These are phyloP conservation scores for Monosporascus sp. DNA, from an alignment of 2,329 filamentous ascomycete species.

Conservation along the genomic window DNA sequence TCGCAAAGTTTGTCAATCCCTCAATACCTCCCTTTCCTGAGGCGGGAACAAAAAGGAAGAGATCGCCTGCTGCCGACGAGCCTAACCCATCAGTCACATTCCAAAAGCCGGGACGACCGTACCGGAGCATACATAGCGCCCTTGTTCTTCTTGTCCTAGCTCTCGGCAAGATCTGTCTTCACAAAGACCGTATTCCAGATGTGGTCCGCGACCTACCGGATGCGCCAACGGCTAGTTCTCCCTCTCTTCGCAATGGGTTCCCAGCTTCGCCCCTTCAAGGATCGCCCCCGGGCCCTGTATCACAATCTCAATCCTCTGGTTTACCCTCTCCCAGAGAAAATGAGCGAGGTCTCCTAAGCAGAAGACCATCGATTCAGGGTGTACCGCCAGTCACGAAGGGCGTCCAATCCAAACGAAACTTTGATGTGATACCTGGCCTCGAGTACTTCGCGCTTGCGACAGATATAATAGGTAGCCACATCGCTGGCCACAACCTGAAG, in stretches of 20 bases:
- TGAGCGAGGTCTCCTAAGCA: slow-evolving; percentile 40
- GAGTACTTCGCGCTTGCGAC: slow-evolving; percentile 85
- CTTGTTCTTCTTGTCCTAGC: slow-evolving; percentile 80
- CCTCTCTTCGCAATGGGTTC: slow-evolving; percentile 43
- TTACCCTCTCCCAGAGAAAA: slow-evolving; percentile 49
- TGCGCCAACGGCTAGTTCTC: slow-evolving; percentile 31
- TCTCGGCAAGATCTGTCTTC: slow-evolving; percentile 73
- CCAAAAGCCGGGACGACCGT: slow-evolving; percentile 45
- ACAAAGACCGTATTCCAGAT: slow-evolving; percentile 51
- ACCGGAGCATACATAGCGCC: slow-evolving; percentile 71
- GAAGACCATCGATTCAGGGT: slow-evolving; percentile 49
- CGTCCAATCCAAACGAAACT: slow-evolving; percentile 49
- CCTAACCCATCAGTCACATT: slow-evolving; percentile 23
- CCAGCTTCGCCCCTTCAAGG: slow-evolving; percentile 49
- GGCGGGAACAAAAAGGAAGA: slow-evolving; percentile 48
- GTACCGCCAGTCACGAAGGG: slow-evolving; percentile 21
- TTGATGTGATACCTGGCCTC: slow-evolving; percentile 83
- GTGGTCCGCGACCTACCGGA: slow-evolving; percentile 47
- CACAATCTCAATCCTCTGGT: slow-evolving; percentile 45
- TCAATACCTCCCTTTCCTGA: slow-evolving; percentile 20
- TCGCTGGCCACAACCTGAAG: slow-evolving; percentile 72
- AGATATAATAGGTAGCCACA: slow-evolving; percentile 78
- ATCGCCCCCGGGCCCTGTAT: slow-evolving; percentile 45
- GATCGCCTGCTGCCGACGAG: slow-evolving; percentile 38
- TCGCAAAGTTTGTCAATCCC: slow-evolving; percentile 27